These are phyloP conservation scores for Saraca asoca DNA, from an alignment of 331 rosid genomes.

Conservation along the genomic window DNA sequence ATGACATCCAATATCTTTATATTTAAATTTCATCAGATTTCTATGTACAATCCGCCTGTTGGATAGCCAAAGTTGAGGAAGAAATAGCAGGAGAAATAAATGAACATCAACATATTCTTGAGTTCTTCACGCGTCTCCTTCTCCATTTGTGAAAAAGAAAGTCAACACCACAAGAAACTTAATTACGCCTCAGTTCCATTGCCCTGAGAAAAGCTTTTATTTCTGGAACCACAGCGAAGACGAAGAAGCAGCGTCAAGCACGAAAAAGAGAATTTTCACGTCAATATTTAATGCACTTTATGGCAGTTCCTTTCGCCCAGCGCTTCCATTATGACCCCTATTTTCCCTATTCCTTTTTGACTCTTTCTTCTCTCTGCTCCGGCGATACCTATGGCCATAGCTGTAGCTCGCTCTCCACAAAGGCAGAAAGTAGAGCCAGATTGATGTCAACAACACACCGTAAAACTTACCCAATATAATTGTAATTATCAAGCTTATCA, in stretches of 20 bases:
- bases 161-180: slow-evolving; percentile 22
- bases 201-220: slow-evolving; percentile 20
- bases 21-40: slow-evolving; percentile 20
- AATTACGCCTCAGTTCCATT: slow-evolving; percentile 13
- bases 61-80: neutral
- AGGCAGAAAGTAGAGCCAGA: slow-evolving; percentile 45
- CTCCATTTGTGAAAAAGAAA: slow-evolving; percentile 14
- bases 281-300: slow-evolving; percentile 43
- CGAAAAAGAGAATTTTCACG: slow-evolving; percentile 43
- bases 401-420: neutral
- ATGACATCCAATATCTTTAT: neutral
- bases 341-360: slow-evolving; percentile 22
- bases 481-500: slow-evolving; percentile 53
- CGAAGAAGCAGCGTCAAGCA: slow-evolving; percentile 39
- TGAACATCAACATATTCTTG: neutral
- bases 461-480: slow-evolving; percentile 53
- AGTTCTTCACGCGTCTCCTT: slow-evolving; percentile 18
- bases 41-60: slow-evolving; percentile 15
- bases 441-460: slow-evolving; percentile 49
- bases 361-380: slow-evolving; percentile 28
- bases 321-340: slow-evolving; percentile 37
- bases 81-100: slow-evolving; percentile 23
- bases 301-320: slow-evolving; percentile 32
- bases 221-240: slow-evolving; percentile 29
- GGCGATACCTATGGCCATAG: slow-evolving; percentile 11